Evolutionary conservation across 2,329 filamentous ascomycete genomes (phyloP), one percentile per base, ranked within the genome.

Genomic region (Ophiostoma tasmaniense): DNA sequence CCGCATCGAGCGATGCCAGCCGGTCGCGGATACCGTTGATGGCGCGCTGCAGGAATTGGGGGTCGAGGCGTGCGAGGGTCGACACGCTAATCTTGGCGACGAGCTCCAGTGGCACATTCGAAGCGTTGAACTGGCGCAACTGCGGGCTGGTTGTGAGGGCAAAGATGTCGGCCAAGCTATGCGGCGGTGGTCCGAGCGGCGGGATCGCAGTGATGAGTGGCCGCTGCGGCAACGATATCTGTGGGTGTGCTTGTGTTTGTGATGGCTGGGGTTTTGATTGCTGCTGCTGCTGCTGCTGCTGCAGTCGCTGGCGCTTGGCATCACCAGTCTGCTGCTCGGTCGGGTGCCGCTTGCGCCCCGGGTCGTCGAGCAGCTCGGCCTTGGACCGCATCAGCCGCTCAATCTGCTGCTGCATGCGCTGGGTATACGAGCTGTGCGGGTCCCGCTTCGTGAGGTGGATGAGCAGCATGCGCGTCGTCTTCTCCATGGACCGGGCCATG

Each of bases 401-500:
- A 22, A 97, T 82, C 75, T 96, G 89, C 76, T 95, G 90, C 74
- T 97, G 91, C 77, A 99, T 95, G 71, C 91, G 89, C 0, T 84
- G 85, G 28, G 86, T 84, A 67, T 93, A 82, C 0, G 91, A 88
- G 73, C 93, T 90, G 68, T 91, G 90, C 2, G 91, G 91, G 73
- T 95, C 93, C 75, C 88, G 86, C 80, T 94, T 94, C 73, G 90
- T 83, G 67, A 97, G 82, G 78, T 97, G 93, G 67, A 93, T 85
- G 52, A 98, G 83, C 64, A 99, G 81, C 73, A 93, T 88, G 74
- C 93, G 87, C 2, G 91, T 91, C 30, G 95, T 99, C 76, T 96
- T 92, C 78, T 97, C 94, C 88, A 99, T 95, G 5, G 94, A 98
- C 78, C 89, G 92, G 71, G 96, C 85, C 74, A 94, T 87, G 70